Conservation (phyloP, 495 filamentous ascomycete species). For the Sporormia fimetaria region DNA sequence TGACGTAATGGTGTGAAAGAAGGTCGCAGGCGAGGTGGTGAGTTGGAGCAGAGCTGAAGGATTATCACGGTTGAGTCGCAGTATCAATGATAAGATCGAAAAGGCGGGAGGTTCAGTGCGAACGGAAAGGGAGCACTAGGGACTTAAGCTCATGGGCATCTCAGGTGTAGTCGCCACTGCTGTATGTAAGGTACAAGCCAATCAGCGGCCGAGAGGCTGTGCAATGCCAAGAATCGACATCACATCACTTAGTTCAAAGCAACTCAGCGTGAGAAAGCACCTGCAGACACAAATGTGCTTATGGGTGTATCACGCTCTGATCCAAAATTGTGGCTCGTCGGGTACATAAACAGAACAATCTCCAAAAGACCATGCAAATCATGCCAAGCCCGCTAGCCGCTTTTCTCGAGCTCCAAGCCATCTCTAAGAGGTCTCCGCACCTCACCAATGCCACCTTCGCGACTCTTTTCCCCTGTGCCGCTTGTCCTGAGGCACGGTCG, state of each 20-base stretch:
- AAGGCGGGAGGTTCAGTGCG: no score
- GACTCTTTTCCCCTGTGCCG: neutral
- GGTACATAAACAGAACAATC: no score
- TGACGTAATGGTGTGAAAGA: neutral
- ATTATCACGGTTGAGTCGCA: no score
- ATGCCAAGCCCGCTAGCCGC: neutral
- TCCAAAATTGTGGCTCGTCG: no score
- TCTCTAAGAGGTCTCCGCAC: slow-evolving; percentile 3
- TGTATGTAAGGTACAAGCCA: slow-evolving; percentile 3
- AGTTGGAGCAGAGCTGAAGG: no score
- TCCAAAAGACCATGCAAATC: neutral
- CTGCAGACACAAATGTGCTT: neutral
- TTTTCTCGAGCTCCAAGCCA: neutral
- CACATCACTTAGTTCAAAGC: neutral
- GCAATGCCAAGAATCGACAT: neutral
- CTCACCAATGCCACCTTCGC: slow-evolving; percentile 15
- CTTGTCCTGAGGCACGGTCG: neutral
- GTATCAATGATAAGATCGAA: no score
- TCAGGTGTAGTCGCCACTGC: slow-evolving; percentile 1
- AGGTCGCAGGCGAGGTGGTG: no score
- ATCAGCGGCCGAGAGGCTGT: slow-evolving; percentile 5
- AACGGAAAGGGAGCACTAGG: neutral
- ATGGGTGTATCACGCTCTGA: no score
- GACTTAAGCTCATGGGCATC: neutral
- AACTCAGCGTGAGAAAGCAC: neutral